Evolutionary conservation across 2,329 filamentous ascomycete species (phyloP), one percentile per base, ranked within the genome.

Genomic region (Colletotrichum orchidophilum): DNA sequence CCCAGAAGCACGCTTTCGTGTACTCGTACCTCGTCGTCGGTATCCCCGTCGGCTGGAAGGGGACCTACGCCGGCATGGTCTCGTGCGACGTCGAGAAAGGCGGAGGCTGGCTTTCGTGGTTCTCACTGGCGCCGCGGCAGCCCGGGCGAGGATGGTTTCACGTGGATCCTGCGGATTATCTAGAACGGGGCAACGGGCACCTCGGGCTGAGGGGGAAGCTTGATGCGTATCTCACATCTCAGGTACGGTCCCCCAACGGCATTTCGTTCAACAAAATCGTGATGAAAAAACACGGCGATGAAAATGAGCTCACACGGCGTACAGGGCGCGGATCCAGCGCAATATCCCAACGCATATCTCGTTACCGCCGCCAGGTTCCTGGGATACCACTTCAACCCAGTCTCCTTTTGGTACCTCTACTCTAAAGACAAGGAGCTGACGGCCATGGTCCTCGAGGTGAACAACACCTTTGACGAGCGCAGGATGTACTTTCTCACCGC

Each of bases 361-460:
- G 84, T 94, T 26, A 95, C 93, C 2, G 91, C 92, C 3, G 88
- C 92, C 5, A 86, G 87, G 33, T 92, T 94, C 72, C 78, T 93
- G 6, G 90, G 91, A 3, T 93, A 93, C 76, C 88, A 89, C 26
- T 94, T 93, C 80, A 95, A 94, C 75, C 92, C 92, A 0, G 91
- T 93, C 3, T 94, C 92, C 0, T 93, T 95, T 75, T 95, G 93
- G 92, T 94, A 94, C 74, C 85, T 95, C 2, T 95, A 95, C 77
- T 87, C 90, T 13, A 74, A 80, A 0, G 80, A 87, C 9, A 86
- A 87, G 68, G 80, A 85, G 6, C 83, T 95, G 15, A 86, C 84
- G 27, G 90, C 90, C 66, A 90, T 94, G 80, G 85, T 95, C 1
- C 77, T 93, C 1, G 93, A 95, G 78, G 91, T 94, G 55, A 94